Conservation (phyloP, 352 stramenopile species). For the Globisporangium nunn region DNA sequence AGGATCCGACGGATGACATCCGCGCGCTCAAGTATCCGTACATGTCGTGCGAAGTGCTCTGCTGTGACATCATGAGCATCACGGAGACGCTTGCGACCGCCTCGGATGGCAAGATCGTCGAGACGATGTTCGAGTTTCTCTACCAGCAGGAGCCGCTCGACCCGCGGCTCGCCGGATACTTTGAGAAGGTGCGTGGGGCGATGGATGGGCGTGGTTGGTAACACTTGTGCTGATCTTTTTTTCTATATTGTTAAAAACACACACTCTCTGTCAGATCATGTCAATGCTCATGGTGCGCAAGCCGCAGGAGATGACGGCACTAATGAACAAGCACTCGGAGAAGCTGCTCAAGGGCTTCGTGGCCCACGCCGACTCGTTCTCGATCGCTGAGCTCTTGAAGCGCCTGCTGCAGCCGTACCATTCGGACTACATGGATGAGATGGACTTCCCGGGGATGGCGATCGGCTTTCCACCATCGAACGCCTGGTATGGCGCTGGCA, state of each 20-base stretch:
- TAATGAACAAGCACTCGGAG: constrained; percentile 81
- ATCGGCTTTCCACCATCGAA: constrained; percentile 67
- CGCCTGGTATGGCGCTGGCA: constrained; percentile 50
- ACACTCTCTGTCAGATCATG: constrained; percentile 34
- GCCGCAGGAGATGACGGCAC: constrained; percentile 74
- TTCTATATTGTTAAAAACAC: not conserved
- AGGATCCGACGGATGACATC: constrained; percentile 47
- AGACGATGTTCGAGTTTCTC: constrained; percentile 91
- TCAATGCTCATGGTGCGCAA: constrained; percentile 87
- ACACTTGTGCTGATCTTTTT: not conserved
- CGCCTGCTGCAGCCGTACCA: constrained; percentile 79
- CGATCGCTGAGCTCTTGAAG: constrained; percentile 77
- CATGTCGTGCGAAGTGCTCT: constrained; percentile 97
- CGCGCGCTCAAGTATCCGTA: constrained; percentile 92
- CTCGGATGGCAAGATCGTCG: constrained; percentile 63
- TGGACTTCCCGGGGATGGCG: constrained; percentile 81
- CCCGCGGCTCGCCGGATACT: constrained; percentile 93
- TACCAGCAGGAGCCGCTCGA: constrained; percentile 81
- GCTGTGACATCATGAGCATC: constrained; percentile 93
- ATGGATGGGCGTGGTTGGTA: not conserved
- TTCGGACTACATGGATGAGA: constrained; percentile 81
- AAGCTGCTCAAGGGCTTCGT: constrained; percentile 63
- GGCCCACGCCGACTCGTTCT: constrained; percentile 64
- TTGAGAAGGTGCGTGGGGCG: constrained; percentile 84
- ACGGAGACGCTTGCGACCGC: constrained; percentile 84